Conservation (phyloP, 495 filamentous ascomycete genomes). For the Aspergillus haitiensis region DNA sequence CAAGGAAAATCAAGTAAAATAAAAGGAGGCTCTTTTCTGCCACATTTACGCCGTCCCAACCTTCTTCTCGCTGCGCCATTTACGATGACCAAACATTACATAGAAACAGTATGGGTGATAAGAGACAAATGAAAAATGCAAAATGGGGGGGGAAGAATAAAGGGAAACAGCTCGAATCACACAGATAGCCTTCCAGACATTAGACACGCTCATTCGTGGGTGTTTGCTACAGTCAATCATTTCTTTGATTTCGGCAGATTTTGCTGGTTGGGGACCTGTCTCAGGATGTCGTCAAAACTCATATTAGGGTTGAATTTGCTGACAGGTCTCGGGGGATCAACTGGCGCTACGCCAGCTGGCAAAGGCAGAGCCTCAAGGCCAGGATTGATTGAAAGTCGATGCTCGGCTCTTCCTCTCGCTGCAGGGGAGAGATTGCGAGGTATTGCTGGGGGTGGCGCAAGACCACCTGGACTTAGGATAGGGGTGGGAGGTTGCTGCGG, state of each 20-base stretch:
- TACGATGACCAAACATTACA: slow-evolving; percentile 23
- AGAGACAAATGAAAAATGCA: slow-evolving; percentile 19
- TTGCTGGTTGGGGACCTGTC: slow-evolving; percentile 42
- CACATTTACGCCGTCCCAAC: slow-evolving; percentile 31
- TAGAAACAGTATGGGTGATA: slow-evolving; percentile 17
- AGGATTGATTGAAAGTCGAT: slow-evolving; percentile 48
- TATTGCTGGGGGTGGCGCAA: slow-evolving; percentile 39
- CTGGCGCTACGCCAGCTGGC: slow-evolving; percentile 50
- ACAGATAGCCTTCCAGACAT: background rate
- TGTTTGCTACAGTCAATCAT: slow-evolving; percentile 19
- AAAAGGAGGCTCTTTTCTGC: slow-evolving; percentile 17
- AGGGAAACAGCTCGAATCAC: slow-evolving; percentile 1
- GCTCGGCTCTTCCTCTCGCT: slow-evolving; percentile 29
- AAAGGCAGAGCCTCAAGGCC: slow-evolving; percentile 54
- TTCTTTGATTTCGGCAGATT: slow-evolving; percentile 38
- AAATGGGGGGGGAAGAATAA: slow-evolving; percentile 2
- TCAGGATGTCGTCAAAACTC: slow-evolving; percentile 56
- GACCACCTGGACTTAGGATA: slow-evolving; percentile 33
- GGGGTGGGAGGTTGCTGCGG: slow-evolving; percentile 27
- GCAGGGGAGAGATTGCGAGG: slow-evolving; percentile 49
- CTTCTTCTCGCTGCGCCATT: slow-evolving; percentile 37
- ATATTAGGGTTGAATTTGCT: slow-evolving; percentile 51
- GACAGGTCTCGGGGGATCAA: slow-evolving; percentile 43
- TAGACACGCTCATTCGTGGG: slow-evolving; percentile 13
- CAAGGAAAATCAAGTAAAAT: slow-evolving; percentile 12